A percentile compares a stretch with the other conserved stretches of the same genome.
Evolutionary conservation across 164 flowering plant genomes (phyloP).

Genomic region (Sedum album): DNA sequence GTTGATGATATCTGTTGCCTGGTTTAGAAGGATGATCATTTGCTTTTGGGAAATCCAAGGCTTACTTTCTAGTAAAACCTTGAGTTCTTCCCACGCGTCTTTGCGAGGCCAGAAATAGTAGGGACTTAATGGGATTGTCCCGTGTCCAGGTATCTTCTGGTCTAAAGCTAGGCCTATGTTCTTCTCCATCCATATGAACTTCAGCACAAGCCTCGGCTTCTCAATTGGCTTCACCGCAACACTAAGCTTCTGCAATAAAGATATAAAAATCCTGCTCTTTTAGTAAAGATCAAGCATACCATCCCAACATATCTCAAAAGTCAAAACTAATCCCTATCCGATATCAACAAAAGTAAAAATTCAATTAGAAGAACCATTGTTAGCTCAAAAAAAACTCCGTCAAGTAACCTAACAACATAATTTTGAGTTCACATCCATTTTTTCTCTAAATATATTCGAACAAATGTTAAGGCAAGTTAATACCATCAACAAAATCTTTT

Average conservation of each 20-base stretch:
- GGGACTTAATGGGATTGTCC: constrained; percentile 83
- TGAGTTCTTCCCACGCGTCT: constrained; percentile 98
- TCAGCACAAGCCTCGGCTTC: constrained; percentile 80
- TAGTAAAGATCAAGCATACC: too few species aligned
- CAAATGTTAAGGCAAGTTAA: too few species aligned
- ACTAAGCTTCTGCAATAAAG: constrained; percentile 37
- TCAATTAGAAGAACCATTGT: background rate
- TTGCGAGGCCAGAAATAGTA: constrained; percentile 96
- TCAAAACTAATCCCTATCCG: background rate
- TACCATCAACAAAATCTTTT: too few species aligned
- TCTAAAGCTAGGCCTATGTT: constrained; percentile 80
- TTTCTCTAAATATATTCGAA: too few species aligned
- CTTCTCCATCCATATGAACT: constrained; percentile 96
- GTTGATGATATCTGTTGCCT: constrained; percentile 93
- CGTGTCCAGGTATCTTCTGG: constrained; percentile 78
- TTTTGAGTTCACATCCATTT: background rate
- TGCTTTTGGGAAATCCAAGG: constrained; percentile 92
- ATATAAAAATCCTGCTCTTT: too few species aligned
- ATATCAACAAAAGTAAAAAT: background rate
- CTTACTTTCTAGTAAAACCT: constrained; percentile 63
- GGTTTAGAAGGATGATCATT: constrained; percentile 85
- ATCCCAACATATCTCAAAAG: background rate
- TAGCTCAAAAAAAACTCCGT: background rate
- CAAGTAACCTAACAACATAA: background rate
- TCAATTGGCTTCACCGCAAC: constrained; percentile 53